Conservation (phyloP, 108 stramenopile genomes). For the Hondaea fermentalgiana region DNA sequence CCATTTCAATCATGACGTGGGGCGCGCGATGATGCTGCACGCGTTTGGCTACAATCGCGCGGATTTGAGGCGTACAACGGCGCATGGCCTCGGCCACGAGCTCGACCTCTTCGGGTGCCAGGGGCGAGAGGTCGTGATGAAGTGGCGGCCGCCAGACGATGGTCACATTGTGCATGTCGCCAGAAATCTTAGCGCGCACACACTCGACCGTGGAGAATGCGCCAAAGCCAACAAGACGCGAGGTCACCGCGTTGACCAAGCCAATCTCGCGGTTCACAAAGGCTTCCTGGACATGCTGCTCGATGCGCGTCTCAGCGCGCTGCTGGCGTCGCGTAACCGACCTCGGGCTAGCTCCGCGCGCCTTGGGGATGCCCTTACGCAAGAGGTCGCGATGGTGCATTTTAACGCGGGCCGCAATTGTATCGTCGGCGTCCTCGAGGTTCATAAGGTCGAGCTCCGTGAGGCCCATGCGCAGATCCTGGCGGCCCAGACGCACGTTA, state of each 20-base stretch:
- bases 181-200: not conserved
- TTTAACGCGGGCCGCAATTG: not conserved
- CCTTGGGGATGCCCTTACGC: not conserved
- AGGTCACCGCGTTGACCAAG: not conserved
- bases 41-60: not conserved
- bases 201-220: not conserved
- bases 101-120: not conserved
- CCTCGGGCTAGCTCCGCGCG: not conserved
- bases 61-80: not conserved
- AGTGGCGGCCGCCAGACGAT: not conserved
- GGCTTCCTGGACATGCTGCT: not conserved
- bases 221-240: not conserved
- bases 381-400: not conserved
- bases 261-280: not conserved
- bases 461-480: not conserved
- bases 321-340: not conserved
- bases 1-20: not conserved
- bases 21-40: not conserved
- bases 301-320: not conserved
- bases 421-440: not conserved
- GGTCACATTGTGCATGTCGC: not conserved
- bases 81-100: not conserved
- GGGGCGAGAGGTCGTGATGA: not conserved
- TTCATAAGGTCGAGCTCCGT: not conserved
- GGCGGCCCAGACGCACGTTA: not conserved